Percentiles rank a stretch among this genome's conserved stretches.
Evolutionary conservation across 2,329 filamentous ascomycete species (phyloP).

Genomic region (Cladophialophora yegresii): DNA sequence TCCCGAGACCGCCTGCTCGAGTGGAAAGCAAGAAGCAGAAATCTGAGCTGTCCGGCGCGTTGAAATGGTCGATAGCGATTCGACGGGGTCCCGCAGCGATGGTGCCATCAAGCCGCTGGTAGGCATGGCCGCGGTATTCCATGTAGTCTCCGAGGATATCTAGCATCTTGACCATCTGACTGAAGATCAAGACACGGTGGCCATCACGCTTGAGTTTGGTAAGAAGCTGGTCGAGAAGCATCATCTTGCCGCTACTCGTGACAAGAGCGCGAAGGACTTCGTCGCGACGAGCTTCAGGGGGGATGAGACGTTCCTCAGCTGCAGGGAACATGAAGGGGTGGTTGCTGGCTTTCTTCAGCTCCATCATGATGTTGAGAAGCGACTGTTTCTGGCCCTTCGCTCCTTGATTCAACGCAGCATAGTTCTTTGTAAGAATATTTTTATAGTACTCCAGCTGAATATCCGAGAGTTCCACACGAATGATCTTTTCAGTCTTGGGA

Average conservation of each 20-base stretch:
- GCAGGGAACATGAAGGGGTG: conserved; percentile 98
- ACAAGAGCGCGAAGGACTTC: conserved; percentile 91
- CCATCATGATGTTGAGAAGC: conserved; percentile 98
- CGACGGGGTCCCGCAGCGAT: conserved; percentile 85
- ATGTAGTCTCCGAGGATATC: conserved; percentile 95
- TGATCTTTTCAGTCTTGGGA: conserved; percentile 97
- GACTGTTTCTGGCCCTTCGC: conserved; percentile 91
- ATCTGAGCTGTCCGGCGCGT: conserved; percentile 91
- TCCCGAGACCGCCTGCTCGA: conserved; percentile 92
- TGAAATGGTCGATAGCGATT: conserved; percentile 97
- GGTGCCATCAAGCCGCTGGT: conserved; percentile 91
- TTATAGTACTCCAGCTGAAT: conserved; percentile 98
- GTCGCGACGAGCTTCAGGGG: conserved; percentile 77
- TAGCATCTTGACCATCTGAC: conserved; percentile 99
- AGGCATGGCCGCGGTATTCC: conserved; percentile 87
- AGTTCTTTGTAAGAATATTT: conserved; percentile 96
- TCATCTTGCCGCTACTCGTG: conserved; percentile 98
- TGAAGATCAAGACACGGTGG: conserved; percentile 96
- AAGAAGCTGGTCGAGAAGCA: conserved; percentile 93
- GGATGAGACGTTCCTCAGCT: conserved; percentile 84
- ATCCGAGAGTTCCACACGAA: conserved; percentile 94
- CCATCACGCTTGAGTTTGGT: conserved; percentile 90
- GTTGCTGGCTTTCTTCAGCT: conserved; percentile 98
- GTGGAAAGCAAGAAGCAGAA: conserved; percentile 97
- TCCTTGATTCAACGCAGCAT: conserved; percentile 88